phyloP scores from a whole-genome alignment of 805 yeast genomes.

The Wickerhamomyces pijperi region DNA sequence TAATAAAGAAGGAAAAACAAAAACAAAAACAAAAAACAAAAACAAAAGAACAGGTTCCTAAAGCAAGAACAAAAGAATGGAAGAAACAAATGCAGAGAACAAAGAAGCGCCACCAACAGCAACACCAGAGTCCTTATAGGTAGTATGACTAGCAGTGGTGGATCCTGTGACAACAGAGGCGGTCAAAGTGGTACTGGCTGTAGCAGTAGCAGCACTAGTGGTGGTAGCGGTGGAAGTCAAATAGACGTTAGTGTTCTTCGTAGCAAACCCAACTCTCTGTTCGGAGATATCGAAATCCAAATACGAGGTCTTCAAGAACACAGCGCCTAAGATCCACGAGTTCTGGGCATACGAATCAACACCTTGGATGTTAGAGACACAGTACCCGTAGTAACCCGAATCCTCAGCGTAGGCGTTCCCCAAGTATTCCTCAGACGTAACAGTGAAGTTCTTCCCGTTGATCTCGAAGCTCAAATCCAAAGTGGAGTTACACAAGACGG shows the following conservation, averaged over 20 bases:
- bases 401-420: conserved; percentile 32
- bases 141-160: background rate
- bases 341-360: conserved; percentile 25
- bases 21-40: too few species aligned
- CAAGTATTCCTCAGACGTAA: conserved; percentile 32
- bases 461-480: conserved; percentile 29
- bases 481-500: conserved; percentile 44
- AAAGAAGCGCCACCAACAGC: conserved; percentile 2
- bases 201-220: conserved; percentile 1
- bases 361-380: conserved; percentile 60
- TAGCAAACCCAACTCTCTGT: conserved; percentile 44
- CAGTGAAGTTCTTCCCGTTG: conserved; percentile 32
- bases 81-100: conserved; percentile 1
- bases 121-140: conserved; percentile 4
- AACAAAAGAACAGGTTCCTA: too few species aligned
- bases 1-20: too few species aligned
- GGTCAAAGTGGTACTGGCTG: background rate
- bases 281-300: conserved; percentile 45
- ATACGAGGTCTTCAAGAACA: conserved; percentile 43
- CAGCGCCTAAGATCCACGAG: conserved; percentile 56
- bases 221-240: conserved; percentile 16
- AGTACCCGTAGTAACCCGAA: conserved; percentile 33
- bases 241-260: conserved; percentile 22
- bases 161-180: background rate
- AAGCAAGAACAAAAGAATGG: conserved; percentile 4